A percentile compares a stretch with the other conserved stretches of the same genome.
phyloP scores from a whole-genome alignment of 768 basidiomycete genomes.

The Tephrocybe sp. region DNA sequence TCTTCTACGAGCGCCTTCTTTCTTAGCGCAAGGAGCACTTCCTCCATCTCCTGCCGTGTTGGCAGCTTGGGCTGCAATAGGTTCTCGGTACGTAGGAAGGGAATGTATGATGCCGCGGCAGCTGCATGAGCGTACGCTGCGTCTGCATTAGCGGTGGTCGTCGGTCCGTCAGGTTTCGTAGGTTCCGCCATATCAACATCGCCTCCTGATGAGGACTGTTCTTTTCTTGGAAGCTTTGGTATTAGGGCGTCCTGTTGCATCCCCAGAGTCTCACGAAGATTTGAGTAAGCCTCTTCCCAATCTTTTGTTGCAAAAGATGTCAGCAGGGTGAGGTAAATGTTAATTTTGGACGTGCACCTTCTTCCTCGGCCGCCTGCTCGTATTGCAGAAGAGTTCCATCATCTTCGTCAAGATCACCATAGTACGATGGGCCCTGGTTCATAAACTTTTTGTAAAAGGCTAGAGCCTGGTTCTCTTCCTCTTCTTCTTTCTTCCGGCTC shows the following conservation, averaged over 20 bases:
- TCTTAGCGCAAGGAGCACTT: slow-evolving; percentile 66
- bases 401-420: slow-evolving; percentile 85
- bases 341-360: slow-evolving; percentile 41
- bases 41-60: slow-evolving; percentile 75
- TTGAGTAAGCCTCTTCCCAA: slow-evolving; percentile 60
- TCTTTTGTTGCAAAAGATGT: slow-evolving; percentile 34
- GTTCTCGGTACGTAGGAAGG: slow-evolving; percentile 71
- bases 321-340: not conserved
- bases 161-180: slow-evolving; percentile 22
- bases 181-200: slow-evolving; percentile 35
- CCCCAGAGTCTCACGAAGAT: slow-evolving; percentile 51
- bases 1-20: slow-evolving; percentile 85
- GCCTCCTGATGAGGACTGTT: slow-evolving; percentile 20
- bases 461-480: slow-evolving; percentile 79
- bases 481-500: slow-evolving; percentile 80
- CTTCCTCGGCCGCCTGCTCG: slow-evolving; percentile 70
- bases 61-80: slow-evolving; percentile 77
- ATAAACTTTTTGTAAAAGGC: slow-evolving; percentile 85
- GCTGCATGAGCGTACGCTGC: slow-evolving; percentile 27
- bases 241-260: slow-evolving; percentile 49
- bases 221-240: slow-evolving; percentile 48
- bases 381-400: slow-evolving; percentile 65
- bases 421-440: slow-evolving; percentile 85
- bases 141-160: slow-evolving; percentile 24
- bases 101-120: slow-evolving; percentile 45